Conservation (phyloP, 2,329 filamentous ascomycete genomes). For the Ophiostoma pallidulum region DNA sequence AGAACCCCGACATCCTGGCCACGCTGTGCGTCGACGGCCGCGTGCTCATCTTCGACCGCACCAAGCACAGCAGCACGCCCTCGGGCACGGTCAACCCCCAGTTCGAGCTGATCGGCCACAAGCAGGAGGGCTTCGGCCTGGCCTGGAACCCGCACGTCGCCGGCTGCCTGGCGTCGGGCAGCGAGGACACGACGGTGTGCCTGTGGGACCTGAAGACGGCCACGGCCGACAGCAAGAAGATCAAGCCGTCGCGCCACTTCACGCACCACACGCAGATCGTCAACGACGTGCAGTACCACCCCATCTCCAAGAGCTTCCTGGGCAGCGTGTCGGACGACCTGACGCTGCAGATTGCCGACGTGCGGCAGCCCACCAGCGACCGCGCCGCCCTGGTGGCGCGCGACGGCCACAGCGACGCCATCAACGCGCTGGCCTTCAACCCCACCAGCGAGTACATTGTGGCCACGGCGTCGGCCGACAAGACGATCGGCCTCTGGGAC, state of each 20-base stretch:
- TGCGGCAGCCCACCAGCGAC: conserved; percentile 57
- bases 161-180: conserved; percentile 79
- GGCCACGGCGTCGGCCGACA: conserved; percentile 89
- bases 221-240: conserved; percentile 46
- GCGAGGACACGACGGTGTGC: conserved; percentile 83
- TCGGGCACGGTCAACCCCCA: conserved; percentile 68
- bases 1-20: conserved; percentile 93
- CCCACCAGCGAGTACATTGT: conserved; percentile 82
- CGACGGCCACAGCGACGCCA: conserved; percentile 77
- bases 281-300: conserved; percentile 95
- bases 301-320: conserved; percentile 72
- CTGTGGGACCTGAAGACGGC: conserved; percentile 85
- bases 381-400: conserved; percentile 60
- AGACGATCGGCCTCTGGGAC: conserved; percentile 93
- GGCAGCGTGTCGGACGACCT: conserved; percentile 93
- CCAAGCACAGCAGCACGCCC: conserved; percentile 78
- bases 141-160: conserved; percentile 82
- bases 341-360: conserved; percentile 84
- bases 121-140: conserved; percentile 81
- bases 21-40: conserved; percentile 82
- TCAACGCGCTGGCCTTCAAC: conserved; percentile 95
- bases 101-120: conserved; percentile 77
- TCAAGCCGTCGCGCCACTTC: conserved; percentile 66
- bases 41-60: conserved; percentile 90
- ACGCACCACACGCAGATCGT: conserved; percentile 85